Conservation (phyloP, 1,284 basidiomycete species). For the Sporisorium scitamineum region DNA sequence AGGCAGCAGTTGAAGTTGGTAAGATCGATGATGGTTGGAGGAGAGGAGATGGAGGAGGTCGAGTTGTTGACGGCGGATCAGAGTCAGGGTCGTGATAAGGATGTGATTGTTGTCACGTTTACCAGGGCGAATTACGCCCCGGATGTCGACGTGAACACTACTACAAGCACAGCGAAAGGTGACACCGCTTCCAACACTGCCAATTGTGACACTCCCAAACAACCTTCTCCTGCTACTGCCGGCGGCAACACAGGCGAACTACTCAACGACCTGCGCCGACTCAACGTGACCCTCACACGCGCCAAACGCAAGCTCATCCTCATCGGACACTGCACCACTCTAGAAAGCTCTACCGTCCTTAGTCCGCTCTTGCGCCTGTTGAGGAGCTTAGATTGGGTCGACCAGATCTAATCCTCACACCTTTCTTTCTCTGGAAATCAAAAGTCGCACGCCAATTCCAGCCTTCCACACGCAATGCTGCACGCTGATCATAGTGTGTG, state of each 20-base stretch:
- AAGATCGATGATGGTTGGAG: slow-evolving; percentile 69
- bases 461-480: not conserved
- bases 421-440: too few relatives aligned
- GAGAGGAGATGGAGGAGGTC: slow-evolving; percentile 69
- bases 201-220: too few relatives aligned
- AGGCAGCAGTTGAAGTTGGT: slow-evolving; percentile 93
- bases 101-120: slow-evolving; percentile 62
- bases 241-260: slow-evolving; percentile 50
- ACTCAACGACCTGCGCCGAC: slow-evolving; percentile 55
- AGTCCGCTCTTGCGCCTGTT: slow-evolving; percentile 14
- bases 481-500: not conserved
- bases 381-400: slow-evolving; percentile 7
- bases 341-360: slow-evolving; percentile 18
- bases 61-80: slow-evolving; percentile 95
- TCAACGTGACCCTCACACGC: slow-evolving; percentile 65
- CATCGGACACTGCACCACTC: slow-evolving; percentile 50
- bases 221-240: not conserved
- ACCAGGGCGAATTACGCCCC: slow-evolving; percentile 49
- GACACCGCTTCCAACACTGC: too few relatives aligned
- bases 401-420: not conserved
- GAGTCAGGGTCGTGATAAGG: slow-evolving; percentile 87
- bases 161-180: not conserved
- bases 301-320: slow-evolving; percentile 73
- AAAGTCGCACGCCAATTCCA: not conserved
- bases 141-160: not conserved